These are phyloP conservation scores for Paecilomyces sp. DNA, from an alignment of 2,329 filamentous ascomycete species.

Conservation along the genomic window DNA sequence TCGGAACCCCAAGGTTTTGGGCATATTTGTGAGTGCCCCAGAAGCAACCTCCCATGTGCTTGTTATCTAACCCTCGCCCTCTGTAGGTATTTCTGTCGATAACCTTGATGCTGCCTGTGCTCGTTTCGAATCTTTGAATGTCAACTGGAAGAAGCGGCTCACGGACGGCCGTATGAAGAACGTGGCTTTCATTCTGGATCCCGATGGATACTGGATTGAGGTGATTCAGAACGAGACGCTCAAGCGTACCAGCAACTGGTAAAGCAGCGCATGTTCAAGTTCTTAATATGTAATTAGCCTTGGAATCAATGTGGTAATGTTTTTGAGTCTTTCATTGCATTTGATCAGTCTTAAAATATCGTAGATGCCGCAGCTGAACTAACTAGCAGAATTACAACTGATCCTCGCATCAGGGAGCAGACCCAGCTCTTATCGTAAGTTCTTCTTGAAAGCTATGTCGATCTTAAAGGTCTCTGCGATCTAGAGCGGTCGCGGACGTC, in stretches of 20 bases:
- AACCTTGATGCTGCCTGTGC: constrained; percentile 81
- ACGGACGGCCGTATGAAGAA: constrained; percentile 90
- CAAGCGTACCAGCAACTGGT: constrained; percentile 37
- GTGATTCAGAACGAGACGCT: constrained; percentile 62
- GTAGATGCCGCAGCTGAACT: neutral
- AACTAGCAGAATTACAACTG: neutral
- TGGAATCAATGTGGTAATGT: neutral
- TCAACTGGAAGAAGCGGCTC: constrained; percentile 91
- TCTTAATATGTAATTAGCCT: neutral
- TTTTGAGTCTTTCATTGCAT: neutral
- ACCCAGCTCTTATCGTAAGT: neutral
- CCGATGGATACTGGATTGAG: constrained; percentile 75
- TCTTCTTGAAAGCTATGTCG: neutral
- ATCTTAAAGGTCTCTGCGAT: neutral
- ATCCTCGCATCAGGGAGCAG: neutral
- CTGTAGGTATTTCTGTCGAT: constrained; percentile 68
- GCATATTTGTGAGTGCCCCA: constrained; percentile 64
- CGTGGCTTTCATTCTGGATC: constrained; percentile 84
- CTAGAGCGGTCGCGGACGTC: neutral
- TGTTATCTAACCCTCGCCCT: constrained; percentile 3
- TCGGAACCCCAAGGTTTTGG: constrained; percentile 87
- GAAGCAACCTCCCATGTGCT: neutral
- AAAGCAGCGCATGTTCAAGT: constrained; percentile 1
- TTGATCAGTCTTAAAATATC: neutral
- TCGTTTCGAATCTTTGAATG: constrained; percentile 72